phyloP scores from a whole-genome alignment of 148 eudicot genomes.

The Pouteria glomerata region DNA sequence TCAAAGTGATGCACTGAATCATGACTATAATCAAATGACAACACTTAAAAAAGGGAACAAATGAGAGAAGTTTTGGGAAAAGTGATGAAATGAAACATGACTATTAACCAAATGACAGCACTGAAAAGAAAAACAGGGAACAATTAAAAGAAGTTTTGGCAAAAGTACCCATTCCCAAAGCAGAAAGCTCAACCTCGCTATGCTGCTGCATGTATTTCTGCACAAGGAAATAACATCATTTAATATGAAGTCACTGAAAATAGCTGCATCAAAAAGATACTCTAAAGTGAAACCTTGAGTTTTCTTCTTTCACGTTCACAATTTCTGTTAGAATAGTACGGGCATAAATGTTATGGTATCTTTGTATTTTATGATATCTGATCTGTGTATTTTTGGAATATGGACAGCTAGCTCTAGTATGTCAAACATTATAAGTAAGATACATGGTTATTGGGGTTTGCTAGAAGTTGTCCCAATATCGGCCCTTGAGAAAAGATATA shows the following conservation, averaged over 20 bases:
- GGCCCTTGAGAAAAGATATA: too few species aligned
- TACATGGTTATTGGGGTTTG: too few species aligned
- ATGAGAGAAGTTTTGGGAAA: background rate
- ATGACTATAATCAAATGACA: background rate
- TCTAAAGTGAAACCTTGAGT: background rate
- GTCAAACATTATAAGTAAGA: too few species aligned
- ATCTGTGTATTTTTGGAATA: too few species aligned
- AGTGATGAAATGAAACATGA: conserved; percentile 5
- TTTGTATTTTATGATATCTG: too few species aligned
- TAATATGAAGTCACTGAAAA: background rate
- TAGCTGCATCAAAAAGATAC: background rate
- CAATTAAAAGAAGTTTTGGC: background rate
- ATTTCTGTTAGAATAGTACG: background rate
- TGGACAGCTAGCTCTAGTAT: too few species aligned
- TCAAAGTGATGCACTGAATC: background rate
- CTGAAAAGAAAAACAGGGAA: background rate
- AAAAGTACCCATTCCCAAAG: conserved; percentile 74
- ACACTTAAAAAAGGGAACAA: background rate
- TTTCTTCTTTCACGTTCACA: background rate
- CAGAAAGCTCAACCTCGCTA: conserved; percentile 83
- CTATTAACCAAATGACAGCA: background rate
- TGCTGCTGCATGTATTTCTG: conserved; percentile 80
- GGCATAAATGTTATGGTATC: too few species aligned
- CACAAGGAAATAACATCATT: conserved; percentile 5
- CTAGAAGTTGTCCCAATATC: too few species aligned